phyloP scores from a whole-genome alignment of 176 grass and related monocot genomes.

The Coix lacrymajobi region DNA sequence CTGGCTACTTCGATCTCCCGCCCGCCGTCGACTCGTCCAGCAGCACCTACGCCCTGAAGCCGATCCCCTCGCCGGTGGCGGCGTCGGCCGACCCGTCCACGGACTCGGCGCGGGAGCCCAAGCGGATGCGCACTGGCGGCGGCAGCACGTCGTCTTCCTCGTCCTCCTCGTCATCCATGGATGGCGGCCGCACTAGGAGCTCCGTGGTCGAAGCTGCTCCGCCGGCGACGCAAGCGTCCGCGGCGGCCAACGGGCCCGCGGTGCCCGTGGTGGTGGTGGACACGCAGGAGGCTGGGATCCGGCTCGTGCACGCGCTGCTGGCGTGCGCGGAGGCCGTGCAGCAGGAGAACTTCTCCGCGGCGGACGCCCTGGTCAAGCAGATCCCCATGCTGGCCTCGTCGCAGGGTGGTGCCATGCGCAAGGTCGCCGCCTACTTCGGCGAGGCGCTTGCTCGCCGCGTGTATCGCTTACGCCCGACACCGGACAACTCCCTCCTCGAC shows the following conservation, averaged over 20 bases:
- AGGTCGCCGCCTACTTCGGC: constrained; percentile 88
- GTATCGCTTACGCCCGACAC: constrained; percentile 45
- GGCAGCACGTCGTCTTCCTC: constrained; percentile 65
- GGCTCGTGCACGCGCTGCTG: constrained; percentile 77
- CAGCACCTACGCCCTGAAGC: constrained; percentile 43
- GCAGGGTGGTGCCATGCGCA: constrained; percentile 90
- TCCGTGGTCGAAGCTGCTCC: constrained; percentile 34
- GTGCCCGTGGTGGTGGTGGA: constrained; percentile 71
- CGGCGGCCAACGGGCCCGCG: constrained; percentile 5
- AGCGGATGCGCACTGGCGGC: constrained; percentile 79
- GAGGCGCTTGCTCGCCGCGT: constrained; percentile 85
- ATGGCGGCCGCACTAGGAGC: constrained; percentile 13
- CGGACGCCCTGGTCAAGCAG: constrained; percentile 73
- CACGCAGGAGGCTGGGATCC: constrained; percentile 84
- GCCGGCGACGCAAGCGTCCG: constrained; percentile 16
- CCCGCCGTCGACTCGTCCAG: constrained; percentile 49
- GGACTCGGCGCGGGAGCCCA: constrained; percentile 48
- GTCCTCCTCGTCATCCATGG: constrained; percentile 63
- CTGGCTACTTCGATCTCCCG: not conserved
- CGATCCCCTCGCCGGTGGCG: constrained; percentile 31
- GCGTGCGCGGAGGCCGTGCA: constrained; percentile 88
- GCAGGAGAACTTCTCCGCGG: constrained; percentile 77
- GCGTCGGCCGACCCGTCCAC: constrained; percentile 24
- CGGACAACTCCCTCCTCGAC: constrained; percentile 58
- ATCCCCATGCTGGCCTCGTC: constrained; percentile 76